Base-by-base conservation (phyloP, 805 yeast species). In the Candida dajiaensis region DNA sequence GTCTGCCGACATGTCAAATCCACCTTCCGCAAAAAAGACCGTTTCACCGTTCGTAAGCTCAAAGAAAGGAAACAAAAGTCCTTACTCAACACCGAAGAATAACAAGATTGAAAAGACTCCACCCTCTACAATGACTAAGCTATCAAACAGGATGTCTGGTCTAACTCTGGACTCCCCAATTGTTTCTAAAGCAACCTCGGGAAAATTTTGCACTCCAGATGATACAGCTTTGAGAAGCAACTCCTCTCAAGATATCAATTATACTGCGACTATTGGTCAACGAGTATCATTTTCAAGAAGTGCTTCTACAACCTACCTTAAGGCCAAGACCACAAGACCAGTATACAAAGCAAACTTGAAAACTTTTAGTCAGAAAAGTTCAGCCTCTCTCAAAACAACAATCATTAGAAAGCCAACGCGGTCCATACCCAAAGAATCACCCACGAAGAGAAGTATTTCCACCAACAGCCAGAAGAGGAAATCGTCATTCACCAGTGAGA, bases 81-180 rank as follows among this genome's bases (percentile, higher is more conserved):
- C 36, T 10, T 33, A 33, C 16, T 33, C 36, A 9, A 33, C 36
- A 2, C 36, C 36, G 16, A 33, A 33, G 36, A 33, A 16, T 16
- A 33, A 33, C 38, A 11, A 28, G 10, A 19, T 15, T 12, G 38
- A 43, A 38, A 22, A 40, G 5, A 40, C 46, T 4, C 52, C 50
- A 4, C 54, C 56, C 1, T 53, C 59, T 9, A 57, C 61, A 11
- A 26, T 59, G 13, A 49, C 56, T 5, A 47, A 48, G 20, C 46
- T 59, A 11, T 35, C 59, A 1, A 18, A 42, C 1, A 49, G 46
- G 18, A 38, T 59, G 26, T 50, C 53, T 2, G 20, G 26, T 1
- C 38, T 59, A 12, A 29, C 49, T 2, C 25, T 57, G 15, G 26
- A 38, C 21, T 38, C 58, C 0, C 54, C 54, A 20, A 29, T 28